These are phyloP conservation scores for Citeromyces nyonsensis DNA, from an alignment of 805 yeast species.

Conservation along the genomic window DNA sequence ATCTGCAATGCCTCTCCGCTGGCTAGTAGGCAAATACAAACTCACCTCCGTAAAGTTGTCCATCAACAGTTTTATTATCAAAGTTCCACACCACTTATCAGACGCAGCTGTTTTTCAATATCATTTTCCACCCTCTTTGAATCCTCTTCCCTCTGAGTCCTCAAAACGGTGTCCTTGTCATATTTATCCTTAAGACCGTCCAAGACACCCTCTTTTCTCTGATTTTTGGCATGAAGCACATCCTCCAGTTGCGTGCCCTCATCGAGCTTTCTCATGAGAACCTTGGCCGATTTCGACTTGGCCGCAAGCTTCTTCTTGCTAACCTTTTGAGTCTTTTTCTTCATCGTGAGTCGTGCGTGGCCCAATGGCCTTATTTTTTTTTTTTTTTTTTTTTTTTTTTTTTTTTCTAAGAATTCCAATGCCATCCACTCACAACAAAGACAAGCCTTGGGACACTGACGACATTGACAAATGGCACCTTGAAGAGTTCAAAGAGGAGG, in stretches of 20 bases:
- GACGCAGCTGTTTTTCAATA: no score
- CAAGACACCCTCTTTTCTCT: no score
- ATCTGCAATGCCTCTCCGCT: no score
- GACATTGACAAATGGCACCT: constrained; percentile 88
- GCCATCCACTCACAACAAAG: constrained; percentile 89
- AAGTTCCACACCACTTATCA: no score
- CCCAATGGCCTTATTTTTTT: constrained; percentile 1
- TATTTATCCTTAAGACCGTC: no score
- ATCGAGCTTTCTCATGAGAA: constrained; percentile 12
- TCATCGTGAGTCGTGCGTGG: background rate
- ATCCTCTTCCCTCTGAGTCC: no score
- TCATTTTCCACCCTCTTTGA: no score
- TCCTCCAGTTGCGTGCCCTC: constrained; percentile 2
- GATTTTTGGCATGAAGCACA: no score
- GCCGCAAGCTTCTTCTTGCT: constrained; percentile 9
- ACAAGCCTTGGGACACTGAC: constrained; percentile 96
- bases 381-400: background rate
- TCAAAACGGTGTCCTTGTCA: no score
- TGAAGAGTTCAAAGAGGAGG: constrained; percentile 82
- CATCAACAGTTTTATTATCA: no score
- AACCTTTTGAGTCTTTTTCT: constrained; percentile 1
- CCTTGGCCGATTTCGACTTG: constrained; percentile 9
- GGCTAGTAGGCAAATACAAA: no score
- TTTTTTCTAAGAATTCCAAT: constrained; percentile 23
- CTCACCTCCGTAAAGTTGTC: no score